Evolutionary conservation across 2,329 filamentous ascomycete species (phyloP).

Genomic region (Alternaria hordeiaustralica): DNA sequence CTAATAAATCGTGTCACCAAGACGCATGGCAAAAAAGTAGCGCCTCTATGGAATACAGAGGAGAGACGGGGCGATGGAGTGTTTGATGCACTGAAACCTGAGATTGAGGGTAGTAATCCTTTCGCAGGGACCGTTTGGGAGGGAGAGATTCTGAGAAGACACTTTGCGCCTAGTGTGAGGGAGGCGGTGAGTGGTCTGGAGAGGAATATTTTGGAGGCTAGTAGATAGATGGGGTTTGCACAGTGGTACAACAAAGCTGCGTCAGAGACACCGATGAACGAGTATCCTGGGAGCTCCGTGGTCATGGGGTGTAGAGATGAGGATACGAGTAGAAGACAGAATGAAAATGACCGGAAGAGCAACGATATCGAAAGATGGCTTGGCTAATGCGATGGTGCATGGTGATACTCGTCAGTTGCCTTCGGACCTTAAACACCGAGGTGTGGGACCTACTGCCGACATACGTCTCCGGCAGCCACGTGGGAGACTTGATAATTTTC

Average conservation of each 20-base stretch:
- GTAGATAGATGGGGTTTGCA: constrained; percentile 14
- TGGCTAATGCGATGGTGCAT: neutral
- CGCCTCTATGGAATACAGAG: constrained; percentile 91
- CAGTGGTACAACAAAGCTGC: neutral
- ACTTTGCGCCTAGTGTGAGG: constrained; percentile 86
- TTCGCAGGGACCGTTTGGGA: constrained; percentile 94
- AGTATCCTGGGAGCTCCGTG: constrained; percentile 12
- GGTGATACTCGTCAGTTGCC: neutral
- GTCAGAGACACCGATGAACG: constrained; percentile 18
- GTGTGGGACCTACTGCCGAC: constrained; percentile 1
- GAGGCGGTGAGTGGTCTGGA: constrained; percentile 64
- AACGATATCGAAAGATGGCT: neutral
- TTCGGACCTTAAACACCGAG: neutral
- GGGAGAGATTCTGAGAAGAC: constrained; percentile 80
- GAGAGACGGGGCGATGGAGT: constrained; percentile 90
- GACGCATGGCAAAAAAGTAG: constrained; percentile 81
- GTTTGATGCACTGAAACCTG: constrained; percentile 73
- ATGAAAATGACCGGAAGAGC: neutral
- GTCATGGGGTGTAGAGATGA: neutral
- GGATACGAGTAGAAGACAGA: neutral
- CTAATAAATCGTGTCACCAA: constrained; percentile 80
- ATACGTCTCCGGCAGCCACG: neutral
- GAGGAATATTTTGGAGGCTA: constrained; percentile 41
- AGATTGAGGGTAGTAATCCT: constrained; percentile 86
- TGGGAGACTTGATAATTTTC: neutral